These are phyloP conservation scores for Alternaria arbusti DNA, from an alignment of 2,329 filamentous ascomycete genomes.

Conservation along the genomic window DNA sequence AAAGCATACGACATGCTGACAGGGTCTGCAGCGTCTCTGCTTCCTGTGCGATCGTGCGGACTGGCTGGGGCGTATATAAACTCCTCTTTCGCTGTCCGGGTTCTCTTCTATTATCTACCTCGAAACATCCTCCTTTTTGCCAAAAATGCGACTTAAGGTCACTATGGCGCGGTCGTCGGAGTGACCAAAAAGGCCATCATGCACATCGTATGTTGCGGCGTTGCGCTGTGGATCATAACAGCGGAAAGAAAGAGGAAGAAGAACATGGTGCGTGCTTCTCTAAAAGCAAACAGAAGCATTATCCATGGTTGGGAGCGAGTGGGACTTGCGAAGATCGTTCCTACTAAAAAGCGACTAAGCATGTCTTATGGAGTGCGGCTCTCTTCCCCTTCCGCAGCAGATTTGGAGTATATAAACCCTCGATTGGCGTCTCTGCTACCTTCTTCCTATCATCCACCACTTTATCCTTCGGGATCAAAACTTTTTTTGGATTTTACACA, in stretches of 20 bases:
- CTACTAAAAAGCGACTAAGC: background rate
- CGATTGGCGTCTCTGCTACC: background rate
- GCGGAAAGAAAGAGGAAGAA: background rate
- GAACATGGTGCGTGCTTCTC: background rate
- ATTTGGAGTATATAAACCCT: background rate
- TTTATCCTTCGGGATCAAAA: too few species aligned
- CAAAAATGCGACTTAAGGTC: too few species aligned
- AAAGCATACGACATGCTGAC: too few species aligned
- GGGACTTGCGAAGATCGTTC: background rate
- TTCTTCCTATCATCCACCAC: background rate
- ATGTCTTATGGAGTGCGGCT: background rate
- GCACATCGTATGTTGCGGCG: fast-evolving
- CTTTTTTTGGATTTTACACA: too few species aligned
- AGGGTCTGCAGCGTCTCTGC: background rate
- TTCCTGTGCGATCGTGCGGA: background rate
- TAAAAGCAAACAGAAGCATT: fast-evolving
- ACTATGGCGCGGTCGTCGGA: background rate
- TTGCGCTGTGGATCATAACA: background rate
- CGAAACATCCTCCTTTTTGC: too few species aligned
- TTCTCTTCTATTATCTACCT: background rate
- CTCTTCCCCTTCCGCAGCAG: background rate
- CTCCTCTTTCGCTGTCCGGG: background rate
- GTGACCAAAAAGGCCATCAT: fast-evolving
- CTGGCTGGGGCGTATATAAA: background rate
- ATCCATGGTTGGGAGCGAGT: background rate